A percentile compares a stretch with the other conserved stretches of the same genome.
These are phyloP conservation scores for Abrus precatorius DNA, from an alignment of 306 rosid species.

Conservation along the genomic window DNA sequence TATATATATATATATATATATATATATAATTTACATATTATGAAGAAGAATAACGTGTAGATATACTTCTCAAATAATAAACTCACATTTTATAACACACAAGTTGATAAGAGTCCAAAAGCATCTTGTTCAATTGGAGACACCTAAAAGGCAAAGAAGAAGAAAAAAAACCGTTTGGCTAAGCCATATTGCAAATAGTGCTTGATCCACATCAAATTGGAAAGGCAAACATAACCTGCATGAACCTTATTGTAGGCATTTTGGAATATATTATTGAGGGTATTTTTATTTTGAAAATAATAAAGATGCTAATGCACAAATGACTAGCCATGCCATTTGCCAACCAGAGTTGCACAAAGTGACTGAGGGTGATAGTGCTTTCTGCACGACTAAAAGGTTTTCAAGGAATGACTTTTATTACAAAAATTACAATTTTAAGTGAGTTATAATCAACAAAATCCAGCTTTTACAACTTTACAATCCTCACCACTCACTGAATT, in stretches of 20 bases:
- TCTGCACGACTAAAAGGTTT: slow-evolving; percentile 51
- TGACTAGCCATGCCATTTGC: slow-evolving; percentile 40
- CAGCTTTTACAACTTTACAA: slow-evolving; percentile 85
- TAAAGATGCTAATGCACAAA: slow-evolving; percentile 62
- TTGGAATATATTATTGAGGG: slow-evolving; percentile 41
- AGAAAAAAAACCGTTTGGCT: slow-evolving; percentile 17
- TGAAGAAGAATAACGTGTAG: too few species aligned
- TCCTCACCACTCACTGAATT: slow-evolving; percentile 62
- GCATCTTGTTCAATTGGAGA: slow-evolving; percentile 42
- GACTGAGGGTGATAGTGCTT: slow-evolving; percentile 50
- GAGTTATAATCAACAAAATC: slow-evolving; percentile 71
- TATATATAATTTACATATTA: too few species aligned
- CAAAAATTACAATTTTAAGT: slow-evolving; percentile 65
- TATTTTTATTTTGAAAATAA: slow-evolving; percentile 23
- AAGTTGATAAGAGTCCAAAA: slow-evolving; percentile 1
- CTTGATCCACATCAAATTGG: slow-evolving; percentile 46
- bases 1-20: too few species aligned
- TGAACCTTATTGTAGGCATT: slow-evolving; percentile 32
- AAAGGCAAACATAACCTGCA: slow-evolving; percentile 29
- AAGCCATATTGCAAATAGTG: slow-evolving; percentile 37
- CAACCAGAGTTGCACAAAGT: slow-evolving; percentile 55
- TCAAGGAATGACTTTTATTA: slow-evolving; percentile 62
- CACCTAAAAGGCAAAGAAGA: slow-evolving; percentile 2
- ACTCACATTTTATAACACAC: too few species aligned
- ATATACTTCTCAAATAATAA: too few species aligned